These are phyloP conservation scores for Samsoniella hepiali DNA, from an alignment of 2,329 filamentous ascomycete genomes.

Conservation along the genomic window DNA sequence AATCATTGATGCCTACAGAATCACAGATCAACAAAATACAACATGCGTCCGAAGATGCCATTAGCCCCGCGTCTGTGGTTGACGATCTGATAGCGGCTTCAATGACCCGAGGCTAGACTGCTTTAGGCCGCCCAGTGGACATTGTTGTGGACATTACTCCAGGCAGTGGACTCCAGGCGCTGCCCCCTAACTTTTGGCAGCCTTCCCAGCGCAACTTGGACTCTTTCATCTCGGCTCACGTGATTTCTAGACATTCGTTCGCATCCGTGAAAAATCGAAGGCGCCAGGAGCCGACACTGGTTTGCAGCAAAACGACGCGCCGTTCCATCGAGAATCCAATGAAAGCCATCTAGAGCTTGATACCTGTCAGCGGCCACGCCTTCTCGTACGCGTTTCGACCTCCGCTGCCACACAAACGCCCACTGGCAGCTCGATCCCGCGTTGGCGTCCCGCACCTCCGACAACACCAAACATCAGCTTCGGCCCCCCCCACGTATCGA, in stretches of 20 bases:
- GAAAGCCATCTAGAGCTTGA: slow-evolving; percentile 1
- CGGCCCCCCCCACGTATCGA: slow-evolving; percentile 22
- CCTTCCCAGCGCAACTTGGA: not conserved
- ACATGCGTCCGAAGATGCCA: not conserved
- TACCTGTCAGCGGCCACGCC: not conserved
- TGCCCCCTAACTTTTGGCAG: not conserved
- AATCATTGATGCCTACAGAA: not conserved
- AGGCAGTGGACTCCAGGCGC: slow-evolving; percentile 6
- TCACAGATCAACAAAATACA: not conserved
- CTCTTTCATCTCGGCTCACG: not conserved
- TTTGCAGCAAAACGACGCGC: slow-evolving; percentile 11
- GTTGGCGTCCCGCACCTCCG: slow-evolving; percentile 5
- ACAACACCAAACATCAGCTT: not conserved
- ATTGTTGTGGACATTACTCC: not conserved
- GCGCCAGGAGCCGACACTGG: not conserved
- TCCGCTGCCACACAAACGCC: not conserved
- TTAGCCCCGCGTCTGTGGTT: not conserved
- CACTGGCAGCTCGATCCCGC: slow-evolving; percentile 1
- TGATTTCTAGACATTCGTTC: slow-evolving; percentile 10
- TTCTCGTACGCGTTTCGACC: slow-evolving; percentile 7
- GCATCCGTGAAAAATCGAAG: slow-evolving; percentile 11
- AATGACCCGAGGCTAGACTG: not conserved
- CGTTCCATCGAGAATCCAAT: slow-evolving; percentile 2
- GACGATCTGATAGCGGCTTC: slow-evolving; percentile 9
- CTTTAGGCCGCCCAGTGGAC: slow-evolving; percentile 1